Percentiles rank a stretch among this genome's conserved stretches.
These are phyloP conservation scores for Calonectria pauciramosa DNA, from an alignment of 2,329 filamentous ascomycete species.

Conservation along the genomic window DNA sequence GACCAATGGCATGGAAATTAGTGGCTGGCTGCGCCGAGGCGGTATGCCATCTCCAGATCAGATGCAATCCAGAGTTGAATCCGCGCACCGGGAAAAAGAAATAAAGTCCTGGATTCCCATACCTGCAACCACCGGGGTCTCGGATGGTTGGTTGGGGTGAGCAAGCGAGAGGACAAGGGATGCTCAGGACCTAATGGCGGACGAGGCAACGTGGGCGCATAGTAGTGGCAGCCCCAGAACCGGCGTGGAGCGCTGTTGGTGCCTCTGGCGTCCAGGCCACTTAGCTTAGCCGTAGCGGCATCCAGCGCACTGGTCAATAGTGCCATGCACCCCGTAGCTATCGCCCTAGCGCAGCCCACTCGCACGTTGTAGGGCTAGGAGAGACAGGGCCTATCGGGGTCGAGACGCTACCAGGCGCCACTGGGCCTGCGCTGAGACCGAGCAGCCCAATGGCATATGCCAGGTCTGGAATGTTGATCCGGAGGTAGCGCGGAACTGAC, in stretches of 20 bases:
- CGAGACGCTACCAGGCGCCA: not conserved
- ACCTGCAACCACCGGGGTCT: not conserved
- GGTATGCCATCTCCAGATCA: not conserved
- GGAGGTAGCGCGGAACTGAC: not conserved
- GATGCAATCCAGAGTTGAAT: not conserved
- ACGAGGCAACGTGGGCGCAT: not conserved
- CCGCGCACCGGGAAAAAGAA: not conserved
- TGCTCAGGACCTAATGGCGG: not conserved
- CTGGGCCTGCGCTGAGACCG: not conserved
- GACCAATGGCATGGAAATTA: not conserved
- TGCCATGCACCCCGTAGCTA: not conserved
- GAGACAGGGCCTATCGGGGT: not conserved
- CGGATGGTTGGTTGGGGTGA: not conserved
- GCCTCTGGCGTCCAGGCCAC: not conserved
- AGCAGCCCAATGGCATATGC: not conserved
- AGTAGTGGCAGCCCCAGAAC: not conserved
- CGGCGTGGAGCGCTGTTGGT: not conserved
- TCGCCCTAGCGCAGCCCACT: not conserved
- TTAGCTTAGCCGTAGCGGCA: not conserved
- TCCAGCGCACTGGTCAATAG: not conserved
- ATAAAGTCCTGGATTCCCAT: not conserved
- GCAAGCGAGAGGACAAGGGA: not conserved
- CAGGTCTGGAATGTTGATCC: not conserved
- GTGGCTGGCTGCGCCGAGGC: not conserved
- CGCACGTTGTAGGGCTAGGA: not conserved